These are phyloP conservation scores for Sphagnum fallax DNA, from an alignment of 228 moss, liverwort and hornwort species.

Conservation along the genomic window DNA sequence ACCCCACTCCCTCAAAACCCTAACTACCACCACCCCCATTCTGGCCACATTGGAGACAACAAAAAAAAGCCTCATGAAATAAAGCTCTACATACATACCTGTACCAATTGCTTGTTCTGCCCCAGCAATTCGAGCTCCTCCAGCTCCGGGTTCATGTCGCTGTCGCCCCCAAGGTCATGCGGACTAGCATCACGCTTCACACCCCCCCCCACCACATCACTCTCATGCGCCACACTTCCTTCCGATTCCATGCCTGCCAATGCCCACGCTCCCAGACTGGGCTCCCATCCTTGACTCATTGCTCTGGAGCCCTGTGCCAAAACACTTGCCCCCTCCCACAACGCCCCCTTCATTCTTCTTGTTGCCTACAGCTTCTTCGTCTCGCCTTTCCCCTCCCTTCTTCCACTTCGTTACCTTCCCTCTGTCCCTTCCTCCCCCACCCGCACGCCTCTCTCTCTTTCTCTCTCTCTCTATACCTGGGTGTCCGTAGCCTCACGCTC, in stretches of 20 bases:
- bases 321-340: not conserved
- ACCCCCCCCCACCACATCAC: not conserved
- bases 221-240: not conserved
- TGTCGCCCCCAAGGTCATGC: not conserved
- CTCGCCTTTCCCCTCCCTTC: too few relatives aligned
- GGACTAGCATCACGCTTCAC: constrained; percentile 3
- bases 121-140: constrained; percentile 55
- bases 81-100: constrained; percentile 1
- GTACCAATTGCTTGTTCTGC: constrained; percentile 48
- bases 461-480: too few relatives aligned
- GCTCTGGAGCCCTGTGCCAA: constrained; percentile 1
- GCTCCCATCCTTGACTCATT: constrained; percentile 2
- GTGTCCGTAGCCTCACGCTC: too few relatives aligned
- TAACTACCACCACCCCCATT: too few relatives aligned
- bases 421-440: too few relatives aligned
- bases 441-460: too few relatives aligned
- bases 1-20: too few relatives aligned
- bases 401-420: too few relatives aligned
- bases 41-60: too few relatives aligned
- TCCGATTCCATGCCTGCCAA: constrained; percentile 1
- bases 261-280: constrained; percentile 1
- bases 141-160: constrained; percentile 43
- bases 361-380: not conserved
- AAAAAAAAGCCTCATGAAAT: too few relatives aligned
- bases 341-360: not conserved